These are phyloP conservation scores for Botrytis sinoallii DNA, from an alignment of 2,329 filamentous ascomycete species.

Conservation along the genomic window DNA sequence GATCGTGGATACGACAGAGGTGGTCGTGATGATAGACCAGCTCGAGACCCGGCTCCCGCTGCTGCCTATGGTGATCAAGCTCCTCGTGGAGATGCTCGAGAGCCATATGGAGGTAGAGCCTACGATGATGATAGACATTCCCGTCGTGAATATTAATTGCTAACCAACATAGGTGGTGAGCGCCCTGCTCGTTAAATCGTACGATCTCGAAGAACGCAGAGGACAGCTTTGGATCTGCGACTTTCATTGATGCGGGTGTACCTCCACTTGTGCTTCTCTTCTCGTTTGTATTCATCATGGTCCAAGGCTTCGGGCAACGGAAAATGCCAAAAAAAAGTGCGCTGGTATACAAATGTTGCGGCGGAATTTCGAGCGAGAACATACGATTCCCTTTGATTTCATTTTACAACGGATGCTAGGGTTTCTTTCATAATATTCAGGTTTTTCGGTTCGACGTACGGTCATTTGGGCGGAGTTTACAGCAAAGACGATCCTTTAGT, in stretches of 20 bases:
- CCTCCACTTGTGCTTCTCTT: conserved; percentile 36
- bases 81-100: conserved; percentile 43
- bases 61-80: conserved; percentile 44
- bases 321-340: conserved; percentile 33
- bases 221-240: conserved; percentile 38
- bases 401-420: conserved; percentile 34
- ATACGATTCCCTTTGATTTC: conserved; percentile 32
- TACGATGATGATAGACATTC: conserved; percentile 38
- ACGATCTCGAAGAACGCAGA: conserved; percentile 36
- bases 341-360: conserved; percentile 32
- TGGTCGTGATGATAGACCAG: conserved; percentile 50
- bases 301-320: conserved; percentile 39
- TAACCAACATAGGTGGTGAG: conserved; percentile 39
- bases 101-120: conserved; percentile 44
- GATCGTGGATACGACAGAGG: conserved; percentile 43
- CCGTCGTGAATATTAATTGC: conserved; percentile 39
- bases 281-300: conserved; percentile 37
- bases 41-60: conserved; percentile 42
- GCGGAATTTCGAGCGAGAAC: conserved; percentile 31
- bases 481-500: conserved; percentile 31
- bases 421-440: conserved; percentile 36
- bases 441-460: conserved; percentile 37
- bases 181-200: conserved; percentile 40
- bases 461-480: conserved; percentile 36
- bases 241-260: conserved; percentile 40